These are phyloP conservation scores for Zostera marina DNA, from an alignment of 116 monocot species.

Conservation along the genomic window DNA sequence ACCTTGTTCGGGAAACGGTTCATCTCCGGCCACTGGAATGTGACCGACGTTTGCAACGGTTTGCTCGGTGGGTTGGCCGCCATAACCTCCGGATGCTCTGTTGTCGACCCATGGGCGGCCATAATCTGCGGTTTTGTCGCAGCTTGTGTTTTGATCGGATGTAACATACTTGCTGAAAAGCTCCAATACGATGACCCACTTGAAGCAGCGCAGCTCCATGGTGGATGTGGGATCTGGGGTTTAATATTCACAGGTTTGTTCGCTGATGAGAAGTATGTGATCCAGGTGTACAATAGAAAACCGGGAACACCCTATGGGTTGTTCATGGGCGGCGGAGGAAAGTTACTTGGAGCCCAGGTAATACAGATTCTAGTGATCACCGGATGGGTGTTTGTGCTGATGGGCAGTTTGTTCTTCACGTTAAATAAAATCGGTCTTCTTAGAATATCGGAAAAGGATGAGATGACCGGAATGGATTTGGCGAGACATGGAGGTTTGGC, in stretches of 20 bases:
- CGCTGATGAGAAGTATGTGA: slow-evolving; percentile 53
- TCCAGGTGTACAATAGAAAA: slow-evolving; percentile 24
- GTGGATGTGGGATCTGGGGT: slow-evolving; percentile 70
- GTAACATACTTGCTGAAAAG: slow-evolving; percentile 43
- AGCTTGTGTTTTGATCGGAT: slow-evolving; percentile 55
- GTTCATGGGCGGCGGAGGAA: slow-evolving; percentile 69
- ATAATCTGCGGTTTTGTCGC: slow-evolving; percentile 61
- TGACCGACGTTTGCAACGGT: slow-evolving; percentile 66
- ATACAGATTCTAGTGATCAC: slow-evolving; percentile 37
- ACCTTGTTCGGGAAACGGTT: slow-evolving; percentile 43
- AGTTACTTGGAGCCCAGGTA: slow-evolving; percentile 47
- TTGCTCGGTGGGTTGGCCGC: slow-evolving; percentile 79
- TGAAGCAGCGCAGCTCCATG: slow-evolving; percentile 76
- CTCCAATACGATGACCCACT: slow-evolving; percentile 68
- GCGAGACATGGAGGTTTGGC: slow-evolving; percentile 36
- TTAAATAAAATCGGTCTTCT: slow-evolving; percentile 28
- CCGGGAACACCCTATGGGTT: slow-evolving; percentile 30
- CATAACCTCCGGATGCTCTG: slow-evolving; percentile 61
- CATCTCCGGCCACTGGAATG: slow-evolving; percentile 64
- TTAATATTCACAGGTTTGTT: slow-evolving; percentile 66
- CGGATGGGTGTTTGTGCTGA: slow-evolving; percentile 65
- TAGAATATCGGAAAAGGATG: slow-evolving; percentile 51
- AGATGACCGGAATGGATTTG: slow-evolving; percentile 46
- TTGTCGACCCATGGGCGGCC: slow-evolving; percentile 84
- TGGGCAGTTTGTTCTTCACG: slow-evolving; percentile 46